These are phyloP conservation scores for Epichloe amarillans DNA, from an alignment of 2,329 filamentous ascomycete genomes.

Conservation along the genomic window DNA sequence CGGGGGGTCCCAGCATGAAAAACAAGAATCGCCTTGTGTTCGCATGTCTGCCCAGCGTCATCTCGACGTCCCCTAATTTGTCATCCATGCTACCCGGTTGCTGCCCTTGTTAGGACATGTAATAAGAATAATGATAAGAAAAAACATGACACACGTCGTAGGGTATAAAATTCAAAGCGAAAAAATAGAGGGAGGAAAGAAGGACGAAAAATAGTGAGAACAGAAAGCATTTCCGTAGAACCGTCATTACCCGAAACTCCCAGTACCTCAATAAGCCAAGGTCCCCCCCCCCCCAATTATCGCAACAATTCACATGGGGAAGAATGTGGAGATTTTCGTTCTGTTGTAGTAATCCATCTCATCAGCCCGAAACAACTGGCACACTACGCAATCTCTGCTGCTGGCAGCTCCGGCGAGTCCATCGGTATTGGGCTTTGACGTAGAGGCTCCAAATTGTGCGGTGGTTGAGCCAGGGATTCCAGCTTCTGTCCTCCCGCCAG, in stretches of 20 bases:
- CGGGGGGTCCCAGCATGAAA: background rate
- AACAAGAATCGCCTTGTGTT: background rate
- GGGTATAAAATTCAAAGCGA: conserved; percentile 5
- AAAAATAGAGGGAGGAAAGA: background rate
- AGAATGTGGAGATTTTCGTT: too few species aligned
- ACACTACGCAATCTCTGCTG: conserved; percentile 15
- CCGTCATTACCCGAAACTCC: conserved; percentile 8
- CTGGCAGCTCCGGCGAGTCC: conserved; percentile 11
- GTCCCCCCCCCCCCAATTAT: background rate
- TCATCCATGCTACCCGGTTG: background rate
- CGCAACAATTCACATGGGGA: too few species aligned
- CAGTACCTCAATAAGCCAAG: background rate
- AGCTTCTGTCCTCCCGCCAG: conserved; percentile 34
- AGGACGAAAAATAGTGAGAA: background rate
- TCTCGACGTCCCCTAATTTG: background rate
- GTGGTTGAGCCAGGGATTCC: conserved; percentile 21
- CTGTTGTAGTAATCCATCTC: background rate
- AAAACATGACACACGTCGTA: conserved; percentile 1
- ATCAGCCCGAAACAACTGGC: background rate
- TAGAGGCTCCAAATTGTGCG: conserved; percentile 25
- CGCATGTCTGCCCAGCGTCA: background rate
- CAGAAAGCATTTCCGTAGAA: conserved; percentile 5
- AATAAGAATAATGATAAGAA: background rate
- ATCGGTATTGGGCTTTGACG: conserved; percentile 22
- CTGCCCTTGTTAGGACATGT: background rate